Conservation (phyloP, 106 monocot genomes). For the Platanthera guangdongensis region DNA sequence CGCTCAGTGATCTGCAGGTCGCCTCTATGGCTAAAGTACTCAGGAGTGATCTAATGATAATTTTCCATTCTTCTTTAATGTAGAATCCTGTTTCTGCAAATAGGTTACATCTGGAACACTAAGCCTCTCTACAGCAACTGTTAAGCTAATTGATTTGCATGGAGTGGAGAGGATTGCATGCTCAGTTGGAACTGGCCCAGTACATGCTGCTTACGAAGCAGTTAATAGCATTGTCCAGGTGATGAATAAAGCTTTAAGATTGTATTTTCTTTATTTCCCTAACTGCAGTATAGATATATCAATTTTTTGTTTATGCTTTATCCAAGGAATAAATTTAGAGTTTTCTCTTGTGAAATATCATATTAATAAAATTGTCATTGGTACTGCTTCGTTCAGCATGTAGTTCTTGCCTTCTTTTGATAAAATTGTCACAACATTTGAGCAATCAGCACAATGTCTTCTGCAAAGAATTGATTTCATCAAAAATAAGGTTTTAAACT, state of each 20-base stretch:
- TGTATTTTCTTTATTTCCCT: no score
- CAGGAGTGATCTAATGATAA: no score
- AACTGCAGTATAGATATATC: neutral
- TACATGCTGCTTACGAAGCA: slow-evolving; percentile 91
- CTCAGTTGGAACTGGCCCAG: slow-evolving; percentile 76
- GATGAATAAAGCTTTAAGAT: neutral
- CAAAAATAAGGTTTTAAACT: no score
- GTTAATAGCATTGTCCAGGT: slow-evolving; percentile 86
- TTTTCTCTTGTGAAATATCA: neutral
- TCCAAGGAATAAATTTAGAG: neutral
- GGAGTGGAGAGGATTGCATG: slow-evolving; percentile 67
- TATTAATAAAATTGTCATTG: neutral
- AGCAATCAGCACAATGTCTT: neutral
- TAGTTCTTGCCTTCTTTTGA: neutral
- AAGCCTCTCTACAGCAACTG: slow-evolving; percentile 80
- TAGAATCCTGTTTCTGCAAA: neutral
- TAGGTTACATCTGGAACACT: slow-evolving; percentile 87
- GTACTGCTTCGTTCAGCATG: neutral
- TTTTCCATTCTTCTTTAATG: neutral
- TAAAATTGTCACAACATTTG: neutral
- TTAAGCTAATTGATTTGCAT: slow-evolving; percentile 59
- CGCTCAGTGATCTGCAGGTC: slow-evolving; percentile 84
- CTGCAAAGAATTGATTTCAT: no score
- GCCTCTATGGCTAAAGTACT: neutral
- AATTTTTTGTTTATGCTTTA: neutral